phyloP scores from a whole-genome alignment of 345 rosid genomes.

The Populus deltoides region DNA sequence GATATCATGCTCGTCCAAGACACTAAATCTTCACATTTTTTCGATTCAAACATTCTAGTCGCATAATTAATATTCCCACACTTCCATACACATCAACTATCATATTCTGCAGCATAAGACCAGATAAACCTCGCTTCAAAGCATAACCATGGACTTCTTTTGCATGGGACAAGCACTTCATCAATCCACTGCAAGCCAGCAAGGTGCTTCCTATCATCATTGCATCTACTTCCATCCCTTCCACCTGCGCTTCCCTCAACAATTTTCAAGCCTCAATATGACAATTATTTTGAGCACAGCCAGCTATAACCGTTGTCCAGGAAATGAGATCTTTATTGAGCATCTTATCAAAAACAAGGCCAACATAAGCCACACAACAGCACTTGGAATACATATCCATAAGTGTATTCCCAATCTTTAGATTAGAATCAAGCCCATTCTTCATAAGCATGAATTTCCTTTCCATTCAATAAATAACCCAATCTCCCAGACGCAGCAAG shows the following conservation, averaged over 20 bases:
- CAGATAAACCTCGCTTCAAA: slow-evolving; percentile 53
- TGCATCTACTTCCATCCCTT: slow-evolving; percentile 47
- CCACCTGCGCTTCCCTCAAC: slow-evolving; percentile 46
- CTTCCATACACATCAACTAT: slow-evolving; percentile 64
- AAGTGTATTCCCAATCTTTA: slow-evolving; percentile 67
- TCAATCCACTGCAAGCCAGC: slow-evolving; percentile 51
- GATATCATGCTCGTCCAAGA: slow-evolving; percentile 95
- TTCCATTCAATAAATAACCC: slow-evolving; percentile 58
- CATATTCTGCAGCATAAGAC: slow-evolving; percentile 57
- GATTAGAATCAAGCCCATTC: slow-evolving; percentile 47
- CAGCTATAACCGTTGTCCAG: slow-evolving; percentile 77
- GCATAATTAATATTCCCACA: slow-evolving; percentile 58
- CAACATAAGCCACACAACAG: slow-evolving; percentile 49
- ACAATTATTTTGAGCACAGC: slow-evolving; percentile 60
- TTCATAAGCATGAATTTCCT: slow-evolving; percentile 74
- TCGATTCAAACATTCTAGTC: slow-evolving; percentile 46
- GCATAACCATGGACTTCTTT: slow-evolving; percentile 71
- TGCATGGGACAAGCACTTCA: slow-evolving; percentile 35
- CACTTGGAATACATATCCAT: slow-evolving; percentile 83
- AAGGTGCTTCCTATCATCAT: slow-evolving; percentile 80
- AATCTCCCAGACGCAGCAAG: slow-evolving; percentile 59
- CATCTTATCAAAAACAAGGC: slow-evolving; percentile 49
- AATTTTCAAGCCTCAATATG: slow-evolving; percentile 44
- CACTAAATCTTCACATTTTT: slow-evolving; percentile 60
- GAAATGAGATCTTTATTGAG: slow-evolving; percentile 63